A percentile compares a stretch with the other conserved stretches of the same genome.
Evolutionary conservation across 2,329 filamentous ascomycete genomes (phyloP).

Genomic region (Beauveria bassiana): DNA sequence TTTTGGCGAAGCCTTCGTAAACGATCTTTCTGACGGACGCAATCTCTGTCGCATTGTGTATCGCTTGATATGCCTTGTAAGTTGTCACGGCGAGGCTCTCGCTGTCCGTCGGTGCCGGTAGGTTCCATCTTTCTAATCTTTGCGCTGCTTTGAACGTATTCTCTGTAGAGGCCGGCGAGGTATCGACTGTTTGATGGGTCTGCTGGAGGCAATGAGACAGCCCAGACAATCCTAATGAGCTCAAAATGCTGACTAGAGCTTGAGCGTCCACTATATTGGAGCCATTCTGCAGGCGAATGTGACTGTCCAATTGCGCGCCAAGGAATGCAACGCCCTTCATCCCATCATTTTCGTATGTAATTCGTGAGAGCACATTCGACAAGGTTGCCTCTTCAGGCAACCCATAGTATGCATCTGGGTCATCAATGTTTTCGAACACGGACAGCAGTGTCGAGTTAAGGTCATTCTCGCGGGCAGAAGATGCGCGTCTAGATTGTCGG

Average conservation of each 20-base stretch:
- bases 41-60: slow-evolving; percentile 59
- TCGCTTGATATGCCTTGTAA: slow-evolving; percentile 73
- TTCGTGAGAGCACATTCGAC: slow-evolving; percentile 65
- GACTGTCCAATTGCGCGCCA: slow-evolving; percentile 82
- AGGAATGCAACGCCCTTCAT: slow-evolving; percentile 83
- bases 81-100: slow-evolving; percentile 59
- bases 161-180: slow-evolving; percentile 52
- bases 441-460: slow-evolving; percentile 64
- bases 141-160: slow-evolving; percentile 73
- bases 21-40: slow-evolving; percentile 47
- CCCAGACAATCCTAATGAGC: slow-evolving; percentile 74
- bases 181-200: slow-evolving; percentile 53
- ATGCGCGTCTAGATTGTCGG: slow-evolving; percentile 59
- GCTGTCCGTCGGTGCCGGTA: slow-evolving; percentile 61
- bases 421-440: slow-evolving; percentile 89
- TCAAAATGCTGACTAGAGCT: slow-evolving; percentile 68
- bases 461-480: slow-evolving; percentile 42
- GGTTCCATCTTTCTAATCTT: slow-evolving; percentile 84
- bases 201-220: slow-evolving; percentile 74
- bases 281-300: slow-evolving; percentile 56
- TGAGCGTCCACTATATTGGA: slow-evolving; percentile 52
- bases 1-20: slow-evolving; percentile 53
- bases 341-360: slow-evolving; percentile 86
- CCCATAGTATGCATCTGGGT: slow-evolving; percentile 94
- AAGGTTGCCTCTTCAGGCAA: slow-evolving; percentile 72